Evolutionary conservation across 768 basidiomycete genomes (phyloP), one percentile per base, ranked within the genome.

Genomic region (Mycena kentingensis): DNA sequence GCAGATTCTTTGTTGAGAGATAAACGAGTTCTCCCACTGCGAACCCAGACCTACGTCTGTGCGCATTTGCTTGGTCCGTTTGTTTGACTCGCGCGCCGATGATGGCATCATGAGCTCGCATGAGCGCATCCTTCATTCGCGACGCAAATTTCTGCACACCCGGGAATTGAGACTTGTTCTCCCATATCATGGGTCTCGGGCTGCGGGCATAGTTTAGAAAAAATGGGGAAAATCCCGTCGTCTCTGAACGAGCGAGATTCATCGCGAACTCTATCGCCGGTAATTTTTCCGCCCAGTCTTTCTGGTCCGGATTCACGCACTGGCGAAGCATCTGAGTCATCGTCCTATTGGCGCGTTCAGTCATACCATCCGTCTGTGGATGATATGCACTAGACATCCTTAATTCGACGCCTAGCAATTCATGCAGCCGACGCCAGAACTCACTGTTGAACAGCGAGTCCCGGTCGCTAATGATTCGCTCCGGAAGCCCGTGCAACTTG

Each of bases 71-170:
- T 0, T 71, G 55, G 26, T 59, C 19, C 0, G 62, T 64, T 38
- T 70, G 65, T 0, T 25, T 3, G 0, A 67, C 56, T 0, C 67
- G 48, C 5, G 53, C 49, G n/a, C 43, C 63, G 25, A 72, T 68
- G 2, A 73, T 67, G 1, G 64, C 60, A 34, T 73, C 62, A 29
- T 72, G 70, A 0, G 71, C 71, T 3, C 37, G 36, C 29, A 54
- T 15, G 2, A 72, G 27, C 18, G 65, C 58, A 1, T 58, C 38
- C 12, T 54, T 25, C 3, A 62, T 64, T 4, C 56, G 31, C 18
- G 49, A 15, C 0, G 62, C 66, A 47, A 71, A 71, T 1, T 28
- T 43, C 0, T 37, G 13, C 3, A 54, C 46, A 3, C 54, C 51
- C 22, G 57, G 28, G 15, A 35, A 36, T 37, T 54, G 35, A 5